These are phyloP conservation scores for Fusarium palustre DNA, from an alignment of 2,329 filamentous ascomycete genomes.

Conservation along the genomic window DNA sequence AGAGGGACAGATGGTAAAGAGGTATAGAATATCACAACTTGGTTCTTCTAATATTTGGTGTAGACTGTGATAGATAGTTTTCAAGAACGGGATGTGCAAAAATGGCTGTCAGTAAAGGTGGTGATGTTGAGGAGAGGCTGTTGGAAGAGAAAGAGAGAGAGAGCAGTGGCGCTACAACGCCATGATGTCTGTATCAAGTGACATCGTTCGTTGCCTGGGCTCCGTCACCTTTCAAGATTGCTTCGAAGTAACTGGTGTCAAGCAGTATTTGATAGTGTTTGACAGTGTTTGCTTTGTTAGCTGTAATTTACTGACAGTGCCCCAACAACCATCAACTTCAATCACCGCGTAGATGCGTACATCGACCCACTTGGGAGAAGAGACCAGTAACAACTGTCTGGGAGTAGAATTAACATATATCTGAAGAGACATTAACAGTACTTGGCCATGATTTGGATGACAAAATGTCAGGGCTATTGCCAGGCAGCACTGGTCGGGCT, in stretches of 20 bases:
- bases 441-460: background rate
- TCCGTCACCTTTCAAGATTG: background rate
- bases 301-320: constrained; percentile 3
- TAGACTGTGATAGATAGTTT: background rate
- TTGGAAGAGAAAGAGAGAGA: background rate
- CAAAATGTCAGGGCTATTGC: background rate
- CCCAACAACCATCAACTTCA: background rate
- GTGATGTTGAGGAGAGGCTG: background rate
- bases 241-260: background rate
- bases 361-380: background rate
- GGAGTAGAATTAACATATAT: background rate
- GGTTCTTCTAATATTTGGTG: background rate
- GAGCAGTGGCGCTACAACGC: background rate
- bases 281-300: background rate
- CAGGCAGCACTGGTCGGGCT: background rate
- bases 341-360: background rate
- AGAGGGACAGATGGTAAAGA: background rate
- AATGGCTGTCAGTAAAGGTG: background rate
- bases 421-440: accelerated
- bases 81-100: background rate
- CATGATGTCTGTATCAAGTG: background rate
- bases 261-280: background rate
- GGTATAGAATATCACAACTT: background rate
- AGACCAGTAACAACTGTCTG: background rate
- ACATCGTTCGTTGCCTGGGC: too few relatives aligned